phyloP scores from a whole-genome alignment of 805 yeast species.

The Wilhelminamyces savonicus region DNA sequence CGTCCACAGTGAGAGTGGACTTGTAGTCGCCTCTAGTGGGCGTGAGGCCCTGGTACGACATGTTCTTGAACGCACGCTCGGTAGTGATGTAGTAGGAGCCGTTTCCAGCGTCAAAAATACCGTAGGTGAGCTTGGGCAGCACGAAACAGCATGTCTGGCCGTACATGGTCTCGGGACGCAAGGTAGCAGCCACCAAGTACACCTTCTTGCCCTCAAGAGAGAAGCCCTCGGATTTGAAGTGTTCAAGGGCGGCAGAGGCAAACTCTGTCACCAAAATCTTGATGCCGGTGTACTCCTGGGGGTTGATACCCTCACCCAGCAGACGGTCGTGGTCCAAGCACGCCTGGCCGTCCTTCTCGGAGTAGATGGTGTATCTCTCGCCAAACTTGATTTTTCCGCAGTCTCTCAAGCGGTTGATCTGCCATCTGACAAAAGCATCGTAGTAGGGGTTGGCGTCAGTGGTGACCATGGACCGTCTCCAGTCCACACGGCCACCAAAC shows the following conservation, averaged over 20 bases:
- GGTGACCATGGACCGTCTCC: conserved; percentile 95
- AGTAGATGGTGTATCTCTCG: conserved; percentile 94
- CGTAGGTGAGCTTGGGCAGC: conserved; percentile 88
- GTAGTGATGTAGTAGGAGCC: conserved; percentile 78
- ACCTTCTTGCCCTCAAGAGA: conserved; percentile 53
- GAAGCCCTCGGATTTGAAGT: conserved; percentile 41
- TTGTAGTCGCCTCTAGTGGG: conserved; percentile 78
- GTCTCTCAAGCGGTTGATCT: conserved; percentile 80
- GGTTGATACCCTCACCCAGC: conserved; percentile 94
- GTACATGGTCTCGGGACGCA: conserved; percentile 98
- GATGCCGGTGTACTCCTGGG: conserved; percentile 93
- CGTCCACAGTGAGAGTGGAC: conserved; percentile 55
- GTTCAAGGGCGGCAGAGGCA: conserved; percentile 49
- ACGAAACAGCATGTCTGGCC: conserved; percentile 98
- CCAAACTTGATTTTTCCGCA: conserved; percentile 93
- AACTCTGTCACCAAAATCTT: conserved; percentile 70
- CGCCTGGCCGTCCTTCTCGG: conserved; percentile 97
- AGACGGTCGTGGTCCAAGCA: conserved; percentile 99
- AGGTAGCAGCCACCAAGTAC: conserved; percentile 89
- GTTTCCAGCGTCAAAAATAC: conserved; percentile 80
- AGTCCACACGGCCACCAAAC: conserved; percentile 92
- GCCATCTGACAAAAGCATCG: conserved; percentile 90
- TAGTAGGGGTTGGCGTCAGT: conserved; percentile 94
- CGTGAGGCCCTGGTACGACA: conserved; percentile 90
- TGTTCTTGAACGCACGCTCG: conserved; percentile 93